A percentile compares a stretch with the other conserved stretches of the same genome.
phyloP scores from a whole-genome alignment of 768 basidiomycete species.

The Hygrophorus pudorinus region DNA sequence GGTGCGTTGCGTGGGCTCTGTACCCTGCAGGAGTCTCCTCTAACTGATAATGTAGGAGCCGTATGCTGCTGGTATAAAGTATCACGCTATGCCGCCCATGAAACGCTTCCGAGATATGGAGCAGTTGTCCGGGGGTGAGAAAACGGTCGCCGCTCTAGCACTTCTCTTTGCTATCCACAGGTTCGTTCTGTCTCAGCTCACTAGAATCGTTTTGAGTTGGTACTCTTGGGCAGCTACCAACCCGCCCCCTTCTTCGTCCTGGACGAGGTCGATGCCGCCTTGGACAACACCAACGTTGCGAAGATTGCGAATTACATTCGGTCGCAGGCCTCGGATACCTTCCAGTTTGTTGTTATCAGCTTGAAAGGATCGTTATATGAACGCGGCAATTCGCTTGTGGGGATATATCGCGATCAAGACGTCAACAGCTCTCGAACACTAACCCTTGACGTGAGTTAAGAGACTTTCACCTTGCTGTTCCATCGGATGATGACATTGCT shows the following conservation, averaged over 20 bases:
- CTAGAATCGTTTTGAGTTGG: neutral
- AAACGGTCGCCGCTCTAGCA: constrained; percentile 96
- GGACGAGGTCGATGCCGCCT: constrained; percentile 96
- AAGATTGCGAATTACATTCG: constrained; percentile 93
- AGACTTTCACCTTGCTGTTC: neutral
- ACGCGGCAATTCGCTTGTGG: constrained; percentile 81
- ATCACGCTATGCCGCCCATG: constrained; percentile 99
- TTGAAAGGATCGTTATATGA: constrained; percentile 92
- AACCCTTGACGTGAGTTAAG: constrained; percentile 76
- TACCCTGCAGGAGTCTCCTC: neutral
- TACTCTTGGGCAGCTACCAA: constrained; percentile 54
- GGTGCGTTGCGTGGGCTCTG: constrained; percentile 30
- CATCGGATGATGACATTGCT: neutral
- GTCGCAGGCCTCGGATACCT: constrained; percentile 67
- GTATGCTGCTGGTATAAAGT: constrained; percentile 85
- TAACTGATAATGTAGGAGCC: constrained; percentile 50
- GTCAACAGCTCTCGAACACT: constrained; percentile 87
- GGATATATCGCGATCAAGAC: constrained; percentile 91
- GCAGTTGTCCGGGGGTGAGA: constrained; percentile 95
- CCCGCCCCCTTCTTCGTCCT: constrained; percentile 97
- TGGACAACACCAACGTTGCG: constrained; percentile 98
- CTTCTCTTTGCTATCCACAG: constrained; percentile 95
- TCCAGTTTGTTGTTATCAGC: constrained; percentile 98
- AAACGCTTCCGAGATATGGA: constrained; percentile 99
- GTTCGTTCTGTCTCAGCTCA: constrained; percentile 24